These are phyloP conservation scores for Pythium volutum DNA, from an alignment of 352 stramenopile genomes.

Conservation along the genomic window DNA sequence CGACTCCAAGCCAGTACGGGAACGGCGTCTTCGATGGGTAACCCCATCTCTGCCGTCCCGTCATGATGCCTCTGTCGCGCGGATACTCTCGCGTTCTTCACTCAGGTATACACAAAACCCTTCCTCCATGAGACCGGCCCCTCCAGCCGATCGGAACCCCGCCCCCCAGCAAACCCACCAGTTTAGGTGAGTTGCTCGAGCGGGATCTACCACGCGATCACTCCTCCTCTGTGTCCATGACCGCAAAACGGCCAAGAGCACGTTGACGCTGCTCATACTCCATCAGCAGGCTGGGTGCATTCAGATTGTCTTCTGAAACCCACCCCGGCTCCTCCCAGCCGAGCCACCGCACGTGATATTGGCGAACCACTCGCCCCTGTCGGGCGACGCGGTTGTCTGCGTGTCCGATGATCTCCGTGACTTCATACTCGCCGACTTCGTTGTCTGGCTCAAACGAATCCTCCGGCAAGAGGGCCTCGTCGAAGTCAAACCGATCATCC, in stretches of 20 bases:
- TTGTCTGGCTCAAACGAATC: constrained; percentile 22
- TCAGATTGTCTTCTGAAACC: constrained; percentile 16
- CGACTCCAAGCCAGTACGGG: no score
- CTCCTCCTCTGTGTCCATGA: constrained; percentile 6
- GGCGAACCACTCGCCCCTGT: constrained; percentile 3
- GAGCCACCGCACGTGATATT: constrained; percentile 21
- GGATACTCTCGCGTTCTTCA: no score
- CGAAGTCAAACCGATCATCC: constrained; percentile 21
- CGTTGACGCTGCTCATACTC: constrained; percentile 7
- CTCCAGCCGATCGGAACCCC: no score
- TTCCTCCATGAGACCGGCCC: no score
- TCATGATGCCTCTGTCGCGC: no score
- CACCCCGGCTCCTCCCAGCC: constrained; percentile 20
- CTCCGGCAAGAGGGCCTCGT: constrained; percentile 22
- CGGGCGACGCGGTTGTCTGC: not conserved
- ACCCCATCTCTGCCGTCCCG: no score
- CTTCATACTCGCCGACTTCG: constrained; percentile 15
- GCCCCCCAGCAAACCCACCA: no score
- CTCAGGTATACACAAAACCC: no score
- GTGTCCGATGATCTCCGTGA: constrained; percentile 11
- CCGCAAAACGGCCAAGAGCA: not conserved
- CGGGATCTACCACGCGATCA: no score
- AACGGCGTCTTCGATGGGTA: no score
- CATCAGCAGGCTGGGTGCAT: constrained; percentile 5
- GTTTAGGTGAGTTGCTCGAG: no score